Evolutionary conservation across 257 asterid genomes (phyloP).

Genomic region (Solanum pinnatisectum): DNA sequence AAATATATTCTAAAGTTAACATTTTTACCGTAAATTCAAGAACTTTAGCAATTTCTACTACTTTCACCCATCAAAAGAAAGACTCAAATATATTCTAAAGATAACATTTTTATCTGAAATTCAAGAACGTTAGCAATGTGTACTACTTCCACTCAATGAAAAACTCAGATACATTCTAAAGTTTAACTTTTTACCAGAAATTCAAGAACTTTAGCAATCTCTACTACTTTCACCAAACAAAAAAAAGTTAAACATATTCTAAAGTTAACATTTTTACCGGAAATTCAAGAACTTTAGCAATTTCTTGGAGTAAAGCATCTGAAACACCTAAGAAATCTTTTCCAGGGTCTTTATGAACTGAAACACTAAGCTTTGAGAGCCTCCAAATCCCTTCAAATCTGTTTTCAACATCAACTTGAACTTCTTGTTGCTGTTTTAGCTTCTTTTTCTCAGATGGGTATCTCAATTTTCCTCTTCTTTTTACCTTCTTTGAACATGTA

Average conservation of each 20-base stretch:
- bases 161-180: background rate
- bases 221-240: background rate
- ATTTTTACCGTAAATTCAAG: background rate
- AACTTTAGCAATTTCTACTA: background rate
- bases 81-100: background rate
- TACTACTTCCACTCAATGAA: background rate
- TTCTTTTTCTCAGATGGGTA: slow-evolving; percentile 96
- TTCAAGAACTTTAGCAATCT: background rate
- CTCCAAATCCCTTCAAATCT: slow-evolving; percentile 73
- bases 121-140: background rate
- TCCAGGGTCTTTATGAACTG: slow-evolving; percentile 82
- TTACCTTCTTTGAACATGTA: slow-evolving; percentile 46
- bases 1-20: background rate
- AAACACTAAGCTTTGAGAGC: slow-evolving; percentile 57
- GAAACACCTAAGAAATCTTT: slow-evolving; percentile 71
- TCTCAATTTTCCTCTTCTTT: slow-evolving; percentile 77
- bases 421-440: slow-evolving; percentile 27
- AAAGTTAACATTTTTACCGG: slow-evolving; percentile 40
- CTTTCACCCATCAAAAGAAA: background rate
- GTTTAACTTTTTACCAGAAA: background rate
- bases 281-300: slow-evolving; percentile 77
- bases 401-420: slow-evolving; percentile 17
- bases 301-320: slow-evolving; percentile 54
- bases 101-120: slow-evolving; percentile 47
- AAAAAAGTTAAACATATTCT: background rate